A percentile compares a stretch with the other conserved stretches of the same genome.
phyloP scores from a whole-genome alignment of 2,329 filamentous ascomycete genomes.

The Macrophomina pseudophaseolina region DNA sequence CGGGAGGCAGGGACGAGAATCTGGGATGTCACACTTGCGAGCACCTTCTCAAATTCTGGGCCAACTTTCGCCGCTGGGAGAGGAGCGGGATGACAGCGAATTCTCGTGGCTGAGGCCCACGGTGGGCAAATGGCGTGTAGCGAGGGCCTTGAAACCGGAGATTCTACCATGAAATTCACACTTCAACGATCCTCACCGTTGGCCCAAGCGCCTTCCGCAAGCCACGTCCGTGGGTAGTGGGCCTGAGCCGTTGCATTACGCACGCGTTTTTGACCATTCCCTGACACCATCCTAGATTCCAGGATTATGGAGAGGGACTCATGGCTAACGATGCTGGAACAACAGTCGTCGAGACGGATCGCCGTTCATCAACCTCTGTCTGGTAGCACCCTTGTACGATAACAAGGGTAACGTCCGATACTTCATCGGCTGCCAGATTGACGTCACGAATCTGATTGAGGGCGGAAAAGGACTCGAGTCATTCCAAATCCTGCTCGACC shows the following conservation, averaged over 20 bases:
- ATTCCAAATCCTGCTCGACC: constrained; percentile 54
- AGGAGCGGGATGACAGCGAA: background rate
- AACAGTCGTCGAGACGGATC: constrained; percentile 68
- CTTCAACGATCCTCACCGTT: background rate
- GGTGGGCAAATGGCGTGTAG: background rate
- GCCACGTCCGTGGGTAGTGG: constrained; percentile 9
- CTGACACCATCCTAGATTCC: background rate
- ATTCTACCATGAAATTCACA: background rate
- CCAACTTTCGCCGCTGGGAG: background rate
- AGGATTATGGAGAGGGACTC: background rate
- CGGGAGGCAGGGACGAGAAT: background rate
- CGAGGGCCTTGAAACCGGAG: constrained; percentile 7
- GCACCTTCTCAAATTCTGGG: background rate
- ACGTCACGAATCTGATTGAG: constrained; percentile 70
- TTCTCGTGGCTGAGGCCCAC: background rate
- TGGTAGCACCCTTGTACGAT: constrained; percentile 71
- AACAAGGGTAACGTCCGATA: constrained; percentile 68
- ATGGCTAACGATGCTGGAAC: background rate
- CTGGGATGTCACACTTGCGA: background rate
- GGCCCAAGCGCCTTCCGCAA: background rate
- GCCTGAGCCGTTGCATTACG: constrained; percentile 5
- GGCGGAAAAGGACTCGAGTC: constrained; percentile 68
- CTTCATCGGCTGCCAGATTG: constrained; percentile 73
- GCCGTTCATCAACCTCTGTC: constrained; percentile 74
- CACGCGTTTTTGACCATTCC: background rate